Evolutionary conservation across 2,329 filamentous ascomycete species (phyloP).

Genomic region (Curvularia sp.): DNA sequence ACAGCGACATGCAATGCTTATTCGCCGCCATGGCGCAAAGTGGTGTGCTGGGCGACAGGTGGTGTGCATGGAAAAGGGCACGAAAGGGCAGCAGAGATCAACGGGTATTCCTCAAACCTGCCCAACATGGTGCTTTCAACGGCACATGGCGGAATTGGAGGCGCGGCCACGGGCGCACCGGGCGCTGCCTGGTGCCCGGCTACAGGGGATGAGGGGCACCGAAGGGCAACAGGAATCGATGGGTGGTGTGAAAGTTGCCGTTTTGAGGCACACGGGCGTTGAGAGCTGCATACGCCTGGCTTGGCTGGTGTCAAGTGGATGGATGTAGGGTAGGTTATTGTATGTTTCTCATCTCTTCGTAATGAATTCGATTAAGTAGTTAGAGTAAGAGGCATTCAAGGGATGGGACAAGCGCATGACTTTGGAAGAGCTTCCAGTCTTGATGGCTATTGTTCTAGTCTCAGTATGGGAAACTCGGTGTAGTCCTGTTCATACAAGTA

Average conservation of each 20-base stretch:
- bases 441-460: not conserved
- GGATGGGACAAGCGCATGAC: too few species aligned
- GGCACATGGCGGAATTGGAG: not conserved
- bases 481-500: not conserved
- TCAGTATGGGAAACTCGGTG: not conserved
- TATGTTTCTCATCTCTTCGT: not conserved
- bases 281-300: not conserved
- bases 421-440: not conserved
- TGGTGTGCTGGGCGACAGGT: not conserved
- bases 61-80: not conserved
- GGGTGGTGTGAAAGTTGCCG: slow-evolving; percentile 3
- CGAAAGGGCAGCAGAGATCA: not conserved
- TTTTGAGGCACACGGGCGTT: not conserved
- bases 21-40: not conserved
- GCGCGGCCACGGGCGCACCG: not conserved
- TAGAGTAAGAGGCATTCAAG: not conserved
- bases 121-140: not conserved
- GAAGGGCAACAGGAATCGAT: slow-evolving; percentile 5
- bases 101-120: not conserved
- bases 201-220: slow-evolving; percentile 3
- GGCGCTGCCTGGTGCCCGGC: not conserved
- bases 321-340: not conserved
- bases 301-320: not conserved
- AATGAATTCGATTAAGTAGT: not conserved
- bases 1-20: not conserved